Base-by-base conservation (phyloP, 2,329 filamentous ascomycete genomes). In the Botryotinia narcissicola region DNA sequence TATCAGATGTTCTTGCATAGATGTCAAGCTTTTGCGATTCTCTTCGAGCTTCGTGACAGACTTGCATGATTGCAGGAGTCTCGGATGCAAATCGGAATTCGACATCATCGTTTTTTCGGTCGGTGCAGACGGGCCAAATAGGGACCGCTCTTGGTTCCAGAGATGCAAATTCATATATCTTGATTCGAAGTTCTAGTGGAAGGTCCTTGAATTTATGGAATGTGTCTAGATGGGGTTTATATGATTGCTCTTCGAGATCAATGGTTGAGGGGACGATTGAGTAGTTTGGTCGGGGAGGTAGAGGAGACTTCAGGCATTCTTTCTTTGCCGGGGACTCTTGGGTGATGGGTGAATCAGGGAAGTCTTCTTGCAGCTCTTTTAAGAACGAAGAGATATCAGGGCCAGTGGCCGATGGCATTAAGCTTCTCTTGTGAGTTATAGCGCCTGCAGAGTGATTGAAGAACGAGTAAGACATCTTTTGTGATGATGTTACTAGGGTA, bases 331-430 rank as follows among this genome's bases (percentile, higher is more conserved):
- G 16, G 9, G 35, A 29, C 37, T 29, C 2, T 22, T 7, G n/a
- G 18, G 2, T 3, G 14, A 29, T 9, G 25, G 16, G 2, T 20
- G 29, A 48, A 16, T 42, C 35, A 54, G 25, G 35, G 4, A 4
- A 68, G 3, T 68, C 46, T 54, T 29, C 35, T 25, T 68, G 35
- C 22, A 16, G 64, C n/a, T 42, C 25, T 8, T 22, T 4, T 6
- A 3, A 0, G 12, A 32, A 25, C 8, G 64, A 8, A 20, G 4
- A 7, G 25, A 4, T 0, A 29, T 0, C 2, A 40, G 9, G 0
- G 14, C 22, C 32, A 25, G 20, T 25, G 12, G 32, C 20, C 6
- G 2, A 10, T 6, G 20, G 32, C 1, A 12, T 25, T 37, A 14
- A 5, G 25, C 46, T 67, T 67, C 64, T 29, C 8, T 40, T 54